Base-by-base conservation (phyloP, 2,329 filamentous ascomycete genomes). In the Decorospora gaudefroyi region DNA sequence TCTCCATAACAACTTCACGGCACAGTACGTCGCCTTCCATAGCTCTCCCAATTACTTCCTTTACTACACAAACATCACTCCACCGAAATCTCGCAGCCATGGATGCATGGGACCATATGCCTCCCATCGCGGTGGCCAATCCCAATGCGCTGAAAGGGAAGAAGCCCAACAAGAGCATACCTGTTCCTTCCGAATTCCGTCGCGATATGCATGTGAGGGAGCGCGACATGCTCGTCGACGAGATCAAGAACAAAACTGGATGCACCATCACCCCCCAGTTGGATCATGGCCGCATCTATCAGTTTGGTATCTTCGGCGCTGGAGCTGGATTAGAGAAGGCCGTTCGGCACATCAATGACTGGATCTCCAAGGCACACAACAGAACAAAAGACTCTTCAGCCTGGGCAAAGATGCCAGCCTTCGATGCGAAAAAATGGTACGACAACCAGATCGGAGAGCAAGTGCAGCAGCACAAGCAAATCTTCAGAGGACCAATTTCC, bases 351-450 rank as follows among this genome's bases (percentile, higher is more conserved):
- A 36, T 68, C 31, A 64, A 68, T 35, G 37, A 61, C 9, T 69
- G 65, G 65, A 64, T 69, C 5, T 45, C 48, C 2, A 52, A 46
- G 10, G 46, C 58, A 4, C 39, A 41, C 10, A 38, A 12, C 15
- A 67, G 60, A 37, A 57, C 55, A 10, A 33, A 39, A 37, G 49
- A 51, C 1, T 55, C 65, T 1, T 40, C 59, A 17, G 51, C 52
- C 4, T 69, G 67, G 67, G 57, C 60, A 1, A 68, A 62, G 44
- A 50, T 36, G 13, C 38, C 46, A 6, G 62, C 64, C 1, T 67
- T 57, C 39, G 45, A 62, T 16, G 6, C 28, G 1, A 40, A 55
- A 15, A 41, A 58, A 4, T 68, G 65, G 65, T 58, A 53, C 19
- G 52, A 62, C 11, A 36, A 59, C 0, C 6, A 55, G 8, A 12